Conservation (phyloP, 1,139 yeast genomes). For the Hansenula sp. region DNA sequence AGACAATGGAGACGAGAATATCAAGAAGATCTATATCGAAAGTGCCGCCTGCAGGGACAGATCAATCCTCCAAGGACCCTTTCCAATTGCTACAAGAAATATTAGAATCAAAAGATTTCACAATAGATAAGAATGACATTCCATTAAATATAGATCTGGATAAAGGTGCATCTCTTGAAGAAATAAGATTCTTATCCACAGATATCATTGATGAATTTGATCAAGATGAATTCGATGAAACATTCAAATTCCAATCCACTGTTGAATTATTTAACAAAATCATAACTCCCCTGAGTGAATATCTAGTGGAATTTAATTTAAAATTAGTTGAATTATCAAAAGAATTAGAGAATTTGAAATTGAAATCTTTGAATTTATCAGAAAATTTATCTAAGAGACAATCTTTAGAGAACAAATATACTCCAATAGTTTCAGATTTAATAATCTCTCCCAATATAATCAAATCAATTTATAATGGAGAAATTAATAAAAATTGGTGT, state of each 20-base stretch:
- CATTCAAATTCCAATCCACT: slow-evolving; percentile 11
- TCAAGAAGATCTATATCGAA: slow-evolving; percentile 1
- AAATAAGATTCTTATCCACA: slow-evolving; percentile 18
- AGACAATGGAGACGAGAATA: background rate
- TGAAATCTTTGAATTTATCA: slow-evolving; percentile 56
- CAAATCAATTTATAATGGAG: slow-evolving; percentile 43
- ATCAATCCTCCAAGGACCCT: background rate
- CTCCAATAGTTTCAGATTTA: slow-evolving; percentile 70
- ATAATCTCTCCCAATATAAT: slow-evolving; percentile 70
- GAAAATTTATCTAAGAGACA: slow-evolving; percentile 54
- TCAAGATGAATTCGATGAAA: slow-evolving; percentile 6
- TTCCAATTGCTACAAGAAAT: background rate
- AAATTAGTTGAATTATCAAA: slow-evolving; percentile 57
- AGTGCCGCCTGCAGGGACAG: background rate
- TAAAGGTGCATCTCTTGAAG: slow-evolving; percentile 19
- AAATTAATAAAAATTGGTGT: slow-evolving; percentile 49
- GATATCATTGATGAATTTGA: slow-evolving; percentile 2
- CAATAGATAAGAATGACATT: no score
- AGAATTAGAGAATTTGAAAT: slow-evolving; percentile 53
- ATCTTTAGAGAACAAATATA: slow-evolving; percentile 51
- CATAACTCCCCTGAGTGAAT: slow-evolving; percentile 17
- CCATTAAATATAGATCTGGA: no score
- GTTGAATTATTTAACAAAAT: slow-evolving; percentile 14
- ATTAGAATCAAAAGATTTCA: background rate
- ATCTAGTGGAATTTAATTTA: slow-evolving; percentile 42